Evolutionary conservation across 768 basidiomycete species (phyloP).

Genomic region (Daedaleopsis nitida): DNA sequence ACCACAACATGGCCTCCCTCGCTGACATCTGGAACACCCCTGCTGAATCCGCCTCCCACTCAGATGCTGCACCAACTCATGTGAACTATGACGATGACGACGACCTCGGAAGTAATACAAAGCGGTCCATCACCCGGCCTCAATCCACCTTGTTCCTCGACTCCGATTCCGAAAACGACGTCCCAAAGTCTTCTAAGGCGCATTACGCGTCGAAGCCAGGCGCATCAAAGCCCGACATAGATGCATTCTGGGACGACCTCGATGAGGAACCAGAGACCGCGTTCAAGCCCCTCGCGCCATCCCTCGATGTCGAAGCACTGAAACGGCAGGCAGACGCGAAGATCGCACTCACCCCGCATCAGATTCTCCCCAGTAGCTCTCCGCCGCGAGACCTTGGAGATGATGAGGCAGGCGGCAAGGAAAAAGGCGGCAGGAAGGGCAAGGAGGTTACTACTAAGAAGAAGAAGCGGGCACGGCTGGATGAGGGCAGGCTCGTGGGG

Average conservation of each 20-base stretch:
- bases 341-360: constrained; percentile 47
- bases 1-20: constrained; percentile 35
- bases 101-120: constrained; percentile 21
- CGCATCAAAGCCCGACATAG: constrained; percentile 34
- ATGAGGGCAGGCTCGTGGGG: constrained; percentile 75
- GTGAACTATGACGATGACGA: constrained; percentile 23
- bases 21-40: constrained; percentile 66
- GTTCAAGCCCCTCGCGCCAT: constrained; percentile 43
- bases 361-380: constrained; percentile 52
- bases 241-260: constrained; percentile 47
- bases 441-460: constrained; percentile 46
- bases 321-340: constrained; percentile 56
- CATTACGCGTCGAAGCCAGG: constrained; percentile 24
- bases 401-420: constrained; percentile 37
- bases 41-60: constrained; percentile 31
- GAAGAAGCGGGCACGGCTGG: constrained; percentile 60
- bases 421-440: constrained; percentile 21
- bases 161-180: constrained; percentile 57
- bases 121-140: constrained; percentile 29
- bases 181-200: constrained; percentile 9
- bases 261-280: constrained; percentile 51
- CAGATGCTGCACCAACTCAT: constrained; percentile 5
- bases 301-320: constrained; percentile 55
- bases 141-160: constrained; percentile 54
- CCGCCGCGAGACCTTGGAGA: constrained; percentile 40